Conservation (phyloP, 2,329 filamentous ascomycete genomes). For the Monilinia polystroma region DNA sequence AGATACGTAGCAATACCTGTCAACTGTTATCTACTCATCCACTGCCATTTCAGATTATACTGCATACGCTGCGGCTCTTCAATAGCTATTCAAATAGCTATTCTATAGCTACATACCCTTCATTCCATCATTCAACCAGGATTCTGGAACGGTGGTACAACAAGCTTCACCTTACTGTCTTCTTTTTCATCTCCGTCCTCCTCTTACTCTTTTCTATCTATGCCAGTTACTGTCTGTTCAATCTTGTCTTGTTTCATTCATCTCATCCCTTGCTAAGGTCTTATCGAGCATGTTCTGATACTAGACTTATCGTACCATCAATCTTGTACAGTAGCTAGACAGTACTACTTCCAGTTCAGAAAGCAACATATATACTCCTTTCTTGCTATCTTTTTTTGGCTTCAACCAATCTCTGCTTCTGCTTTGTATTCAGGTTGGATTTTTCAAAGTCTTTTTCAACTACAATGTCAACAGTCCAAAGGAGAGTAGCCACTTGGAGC, state of each 20-base stretch:
- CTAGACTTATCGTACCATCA: neutral
- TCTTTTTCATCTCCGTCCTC: neutral
- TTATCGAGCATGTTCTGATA: neutral
- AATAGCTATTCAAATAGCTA: too few relatives aligned
- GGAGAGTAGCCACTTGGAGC: slow-evolving; percentile 38
- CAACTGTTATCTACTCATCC: too few relatives aligned
- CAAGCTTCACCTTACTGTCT: neutral
- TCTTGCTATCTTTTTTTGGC: neutral
- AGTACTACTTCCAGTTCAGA: neutral
- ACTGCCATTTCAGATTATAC: too few relatives aligned
- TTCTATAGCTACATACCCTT: neutral
- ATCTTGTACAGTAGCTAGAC: neutral
- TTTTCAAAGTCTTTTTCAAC: neutral
- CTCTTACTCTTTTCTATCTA: neutral
- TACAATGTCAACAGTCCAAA: slow-evolving; percentile 23
- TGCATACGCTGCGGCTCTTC: too few relatives aligned
- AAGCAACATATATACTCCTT: neutral
- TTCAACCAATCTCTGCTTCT: neutral
- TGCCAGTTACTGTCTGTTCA: neutral
- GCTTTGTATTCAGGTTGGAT: neutral
- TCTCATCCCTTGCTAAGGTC: neutral
- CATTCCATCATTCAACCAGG: too few relatives aligned
- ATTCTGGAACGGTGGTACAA: neutral
- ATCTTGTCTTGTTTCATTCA: neutral
- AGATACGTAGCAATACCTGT: too few relatives aligned